Conservation (phyloP, 805 yeast species). For the Diddensiella caesifluorescens region DNA sequence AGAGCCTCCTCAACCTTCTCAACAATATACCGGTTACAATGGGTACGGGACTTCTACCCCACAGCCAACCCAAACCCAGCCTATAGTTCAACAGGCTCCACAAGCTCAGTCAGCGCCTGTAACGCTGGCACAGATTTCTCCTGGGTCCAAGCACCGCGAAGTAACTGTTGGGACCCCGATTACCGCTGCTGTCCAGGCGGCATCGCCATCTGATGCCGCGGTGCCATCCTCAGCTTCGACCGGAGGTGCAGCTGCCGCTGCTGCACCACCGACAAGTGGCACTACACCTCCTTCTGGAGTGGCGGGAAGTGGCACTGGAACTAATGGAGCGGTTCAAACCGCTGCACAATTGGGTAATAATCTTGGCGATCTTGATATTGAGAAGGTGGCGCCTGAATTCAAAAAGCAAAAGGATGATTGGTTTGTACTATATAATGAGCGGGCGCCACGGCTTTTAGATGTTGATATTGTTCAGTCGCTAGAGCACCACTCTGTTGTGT, state of each 20-base stretch:
- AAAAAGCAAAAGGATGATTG: slow-evolving; percentile 82
- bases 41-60: slow-evolving; percentile 1
- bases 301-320: slow-evolving; percentile 3
- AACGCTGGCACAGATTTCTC: neutral
- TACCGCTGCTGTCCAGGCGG: slow-evolving; percentile 4
- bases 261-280: slow-evolving; percentile 17
- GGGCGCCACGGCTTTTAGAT: slow-evolving; percentile 68
- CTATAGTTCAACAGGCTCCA: neutral
- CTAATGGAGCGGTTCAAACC: slow-evolving; percentile 10
- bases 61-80: neutral
- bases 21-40: neutral
- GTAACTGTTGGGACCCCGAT: too few relatives aligned
- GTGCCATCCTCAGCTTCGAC: neutral
- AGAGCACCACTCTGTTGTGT: slow-evolving; percentile 91
- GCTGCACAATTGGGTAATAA: slow-evolving; percentile 31
- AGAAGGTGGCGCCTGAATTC: slow-evolving; percentile 65
- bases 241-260: slow-evolving; percentile 13
- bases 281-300: slow-evolving; percentile 17
- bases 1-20: slow-evolving; percentile 19
- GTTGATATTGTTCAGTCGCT: slow-evolving; percentile 85
- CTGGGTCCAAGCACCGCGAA: too few relatives aligned
- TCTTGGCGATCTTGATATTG: slow-evolving; percentile 64
- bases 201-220: neutral
- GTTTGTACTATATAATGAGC: slow-evolving; percentile 86
- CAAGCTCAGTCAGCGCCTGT: neutral